These are phyloP conservation scores for Suillus americanus DNA, from an alignment of 768 basidiomycete species.

Conservation along the genomic window DNA sequence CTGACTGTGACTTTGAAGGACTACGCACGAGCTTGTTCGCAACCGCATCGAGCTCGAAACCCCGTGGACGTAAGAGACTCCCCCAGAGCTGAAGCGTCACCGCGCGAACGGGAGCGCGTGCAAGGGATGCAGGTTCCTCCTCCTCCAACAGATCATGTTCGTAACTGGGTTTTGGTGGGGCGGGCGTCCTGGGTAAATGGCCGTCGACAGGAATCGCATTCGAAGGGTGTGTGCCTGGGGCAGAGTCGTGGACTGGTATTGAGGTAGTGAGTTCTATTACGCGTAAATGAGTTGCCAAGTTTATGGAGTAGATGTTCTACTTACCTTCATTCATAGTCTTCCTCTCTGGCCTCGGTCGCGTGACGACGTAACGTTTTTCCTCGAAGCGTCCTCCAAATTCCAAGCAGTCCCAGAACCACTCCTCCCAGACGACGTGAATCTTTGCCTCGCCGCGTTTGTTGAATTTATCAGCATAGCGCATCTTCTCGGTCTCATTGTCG, in stretches of 20 bases:
- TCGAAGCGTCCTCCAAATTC: constrained; percentile 71
- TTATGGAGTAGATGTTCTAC: constrained; percentile 4
- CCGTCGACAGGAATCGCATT: constrained; percentile 13
- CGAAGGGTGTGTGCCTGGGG: constrained; percentile 14
- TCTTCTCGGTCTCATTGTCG: constrained; percentile 68
- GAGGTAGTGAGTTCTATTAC: constrained; percentile 1
- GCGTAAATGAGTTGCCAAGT: not conserved
- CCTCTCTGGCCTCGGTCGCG: constrained; percentile 59
- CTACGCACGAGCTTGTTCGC: constrained; percentile 59
- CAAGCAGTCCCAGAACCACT: constrained; percentile 95
- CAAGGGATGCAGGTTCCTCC: constrained; percentile 57
- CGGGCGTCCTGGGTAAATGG: constrained; percentile 21
- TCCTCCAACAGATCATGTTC: constrained; percentile 38
- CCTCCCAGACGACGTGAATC: constrained; percentile 87
- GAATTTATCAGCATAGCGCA: constrained; percentile 76
- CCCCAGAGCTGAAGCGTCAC: constrained; percentile 72
- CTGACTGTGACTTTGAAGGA: constrained; percentile 46
- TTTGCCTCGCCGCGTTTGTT: constrained; percentile 67
- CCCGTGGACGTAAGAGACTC: constrained; percentile 63
- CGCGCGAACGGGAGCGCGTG: constrained; percentile 48
- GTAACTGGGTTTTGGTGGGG: constrained; percentile 18
- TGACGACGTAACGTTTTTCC: constrained; percentile 58
- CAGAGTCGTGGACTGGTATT: constrained; percentile 16
- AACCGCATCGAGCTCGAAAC: constrained; percentile 51
- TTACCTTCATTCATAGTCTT: constrained; percentile 32